Evolutionary conservation across 768 basidiomycete genomes (phyloP).

Genomic region (Cyclocybe cylindracea): DNA sequence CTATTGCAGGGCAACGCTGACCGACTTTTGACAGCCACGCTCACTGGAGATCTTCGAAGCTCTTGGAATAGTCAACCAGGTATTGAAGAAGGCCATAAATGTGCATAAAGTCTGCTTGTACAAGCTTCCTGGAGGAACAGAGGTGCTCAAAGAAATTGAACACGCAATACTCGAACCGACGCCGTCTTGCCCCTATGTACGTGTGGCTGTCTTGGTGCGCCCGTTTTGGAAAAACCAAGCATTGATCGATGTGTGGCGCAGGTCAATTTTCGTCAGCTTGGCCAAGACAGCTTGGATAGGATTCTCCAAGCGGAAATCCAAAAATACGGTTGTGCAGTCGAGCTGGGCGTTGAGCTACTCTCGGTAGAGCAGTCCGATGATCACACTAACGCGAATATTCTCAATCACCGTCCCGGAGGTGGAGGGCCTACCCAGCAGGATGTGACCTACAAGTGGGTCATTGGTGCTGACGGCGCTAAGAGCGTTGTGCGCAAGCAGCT

Average conservation of each 20-base stretch:
- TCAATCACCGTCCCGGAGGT: constrained; percentile 14
- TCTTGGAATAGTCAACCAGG: no score
- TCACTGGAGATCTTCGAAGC: no score
- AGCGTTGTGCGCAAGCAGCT: constrained; percentile 40
- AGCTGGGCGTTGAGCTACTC: constrained; percentile 43
- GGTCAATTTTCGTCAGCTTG: constrained; percentile 15
- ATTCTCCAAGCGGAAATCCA: constrained; percentile 34
- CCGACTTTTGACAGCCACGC: no score
- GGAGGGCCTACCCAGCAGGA: constrained; percentile 23
- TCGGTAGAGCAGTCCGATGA: constrained; percentile 40
- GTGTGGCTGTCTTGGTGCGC: background rate
- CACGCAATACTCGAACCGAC: no score
- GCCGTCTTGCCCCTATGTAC: no score
- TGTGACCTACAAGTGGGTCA: constrained; percentile 32
- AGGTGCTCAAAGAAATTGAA: no score
- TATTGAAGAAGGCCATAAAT: no score
- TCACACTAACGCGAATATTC: constrained; percentile 35
- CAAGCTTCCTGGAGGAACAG: no score
- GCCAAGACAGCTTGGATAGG: constrained; percentile 34
- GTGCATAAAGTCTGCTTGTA: no score
- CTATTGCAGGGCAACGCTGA: no score
- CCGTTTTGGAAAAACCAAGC: background rate
- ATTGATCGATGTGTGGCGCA: background rate
- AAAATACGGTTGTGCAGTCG: constrained; percentile 32
- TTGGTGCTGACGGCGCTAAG: constrained; percentile 46